A percentile compares a stretch with the other conserved stretches of the same genome.
Conservation (phyloP, 495 filamentous ascomycete species). For the Penicillium riverlandense region DNA sequence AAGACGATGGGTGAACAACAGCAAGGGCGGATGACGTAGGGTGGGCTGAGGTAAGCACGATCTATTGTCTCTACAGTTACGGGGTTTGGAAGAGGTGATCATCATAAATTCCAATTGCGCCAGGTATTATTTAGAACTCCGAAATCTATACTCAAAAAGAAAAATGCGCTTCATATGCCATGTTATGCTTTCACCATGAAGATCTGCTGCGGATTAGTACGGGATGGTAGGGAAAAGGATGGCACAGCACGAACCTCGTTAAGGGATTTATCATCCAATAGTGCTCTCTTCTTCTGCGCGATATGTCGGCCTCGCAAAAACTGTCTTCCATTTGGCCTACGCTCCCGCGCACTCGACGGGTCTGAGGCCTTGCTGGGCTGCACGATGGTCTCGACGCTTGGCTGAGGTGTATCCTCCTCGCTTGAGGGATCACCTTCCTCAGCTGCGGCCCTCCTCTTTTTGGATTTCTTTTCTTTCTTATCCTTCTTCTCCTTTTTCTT, state of each 20-base stretch:
- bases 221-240: not conserved
- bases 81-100: no score
- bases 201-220: constrained; percentile 49
- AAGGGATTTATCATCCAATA: constrained; percentile 62
- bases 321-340: constrained; percentile 47
- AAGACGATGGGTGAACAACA: no score
- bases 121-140: no score
- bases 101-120: no score
- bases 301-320: constrained; percentile 65
- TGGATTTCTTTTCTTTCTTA: constrained; percentile 41
- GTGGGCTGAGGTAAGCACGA: no score
- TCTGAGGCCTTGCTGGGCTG: constrained; percentile 10
- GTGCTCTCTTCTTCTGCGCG: constrained; percentile 68
- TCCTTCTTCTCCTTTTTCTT: constrained; percentile 18
- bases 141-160: no score
- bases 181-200: constrained; percentile 60
- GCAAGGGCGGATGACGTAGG: no score
- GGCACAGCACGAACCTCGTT: constrained; percentile 54
- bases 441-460: constrained; percentile 44
- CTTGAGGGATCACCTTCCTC: constrained; percentile 5
- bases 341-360: constrained; percentile 28
- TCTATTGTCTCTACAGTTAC: no score
- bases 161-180: not conserved
- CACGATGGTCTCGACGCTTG: constrained; percentile 13
- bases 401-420: constrained; percentile 8